Percentiles rank a stretch among this genome's conserved stretches.
Evolutionary conservation across 1,139 yeast species (phyloP).

Genomic region (Blastobotrys buckinghamii): DNA sequence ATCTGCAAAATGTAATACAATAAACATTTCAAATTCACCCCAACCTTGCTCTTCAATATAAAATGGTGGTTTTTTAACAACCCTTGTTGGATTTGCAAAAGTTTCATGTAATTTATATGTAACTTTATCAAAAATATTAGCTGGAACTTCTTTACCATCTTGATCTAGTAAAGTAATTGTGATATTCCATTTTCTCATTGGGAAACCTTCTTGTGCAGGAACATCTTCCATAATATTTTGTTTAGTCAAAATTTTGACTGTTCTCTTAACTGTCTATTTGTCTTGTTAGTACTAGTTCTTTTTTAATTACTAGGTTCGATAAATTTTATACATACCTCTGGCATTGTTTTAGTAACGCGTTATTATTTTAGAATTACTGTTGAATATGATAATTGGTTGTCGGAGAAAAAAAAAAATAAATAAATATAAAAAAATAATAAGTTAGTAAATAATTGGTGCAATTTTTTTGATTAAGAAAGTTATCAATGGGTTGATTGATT

Average conservation of each 20-base stretch:
- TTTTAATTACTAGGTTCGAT: too few species aligned
- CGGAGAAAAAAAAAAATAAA: too few species aligned
- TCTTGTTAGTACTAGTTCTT: slow-evolving; percentile 3
- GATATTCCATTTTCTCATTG: slow-evolving; percentile 94
- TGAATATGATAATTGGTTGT: too few species aligned
- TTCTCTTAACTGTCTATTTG: slow-evolving; percentile 56
- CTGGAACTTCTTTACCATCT: slow-evolving; percentile 79
- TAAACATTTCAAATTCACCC: slow-evolving; percentile 95
- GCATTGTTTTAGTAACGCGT: slow-evolving; percentile 10
- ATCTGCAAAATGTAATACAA: slow-evolving; percentile 71
- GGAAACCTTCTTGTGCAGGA: slow-evolving; percentile 83
- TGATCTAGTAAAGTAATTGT: slow-evolving; percentile 69
- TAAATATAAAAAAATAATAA: too few species aligned
- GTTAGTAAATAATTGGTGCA: too few species aligned
- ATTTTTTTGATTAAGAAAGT: too few species aligned
- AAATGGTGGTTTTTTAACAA: slow-evolving; percentile 82
- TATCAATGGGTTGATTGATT: too few species aligned
- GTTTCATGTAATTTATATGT: slow-evolving; percentile 94
- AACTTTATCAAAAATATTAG: slow-evolving; percentile 83
- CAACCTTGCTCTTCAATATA: slow-evolving; percentile 91
- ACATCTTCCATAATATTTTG: slow-evolving; percentile 79
- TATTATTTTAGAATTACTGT: too few species aligned
- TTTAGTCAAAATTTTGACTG: slow-evolving; percentile 80
- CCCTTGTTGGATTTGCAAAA: slow-evolving; percentile 78
- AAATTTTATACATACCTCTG: slow-evolving; percentile 18